Evolutionary conservation across 164 flowering plant species (phyloP), one percentile per base, ranked within the genome.

Genomic region (Berberis vulgaris): DNA sequence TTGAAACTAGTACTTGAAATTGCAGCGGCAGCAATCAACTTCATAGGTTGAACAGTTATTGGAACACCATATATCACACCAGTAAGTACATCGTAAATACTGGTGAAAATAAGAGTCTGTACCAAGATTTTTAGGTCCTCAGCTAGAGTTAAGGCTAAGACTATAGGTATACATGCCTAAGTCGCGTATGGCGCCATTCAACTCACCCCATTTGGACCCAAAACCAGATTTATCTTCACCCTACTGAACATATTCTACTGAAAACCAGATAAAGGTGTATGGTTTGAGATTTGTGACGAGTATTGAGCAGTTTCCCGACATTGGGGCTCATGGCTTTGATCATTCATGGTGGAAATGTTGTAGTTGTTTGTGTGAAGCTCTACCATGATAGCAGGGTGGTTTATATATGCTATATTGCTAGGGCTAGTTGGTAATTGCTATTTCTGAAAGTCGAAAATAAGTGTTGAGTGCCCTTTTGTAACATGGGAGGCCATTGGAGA

Each of bases 41-140:
- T 92, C 98, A 92, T 92, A 45, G 98, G 98, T 69, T 92, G 96
- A 54, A 92, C 96, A 0, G 98, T 96, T 96, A 92, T 89, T 0
- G 98, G 98, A 9, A 89, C 89, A 43, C 98, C 98, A 45, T 83
- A 92, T 47, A 86, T 45, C 42, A 78, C 76, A 40, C 96, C 96
- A 2, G 98, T 89, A 64, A 84, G 52, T 7, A 82, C 73, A 74
- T 92, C 89, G 80, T 92, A 89, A 4, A 83, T 38, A 1, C 93
- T 95, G 0, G 91, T 86, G 89, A 87, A 92, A 9, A 92, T 78
- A 7, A 89, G 70, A 2, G 98, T 89, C 26, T 1, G 84, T 77
- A 49, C 95, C 96, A 4, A 92, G 76, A 64, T 92, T 69, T 26
- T 26, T 4, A 87, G 83, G 73, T 82, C 76, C 59, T 74, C 79